A percentile compares a stretch with the other conserved stretches of the same genome.
phyloP scores from a whole-genome alignment of 2,329 filamentous ascomycete species.

The Talaromyces sp. region DNA sequence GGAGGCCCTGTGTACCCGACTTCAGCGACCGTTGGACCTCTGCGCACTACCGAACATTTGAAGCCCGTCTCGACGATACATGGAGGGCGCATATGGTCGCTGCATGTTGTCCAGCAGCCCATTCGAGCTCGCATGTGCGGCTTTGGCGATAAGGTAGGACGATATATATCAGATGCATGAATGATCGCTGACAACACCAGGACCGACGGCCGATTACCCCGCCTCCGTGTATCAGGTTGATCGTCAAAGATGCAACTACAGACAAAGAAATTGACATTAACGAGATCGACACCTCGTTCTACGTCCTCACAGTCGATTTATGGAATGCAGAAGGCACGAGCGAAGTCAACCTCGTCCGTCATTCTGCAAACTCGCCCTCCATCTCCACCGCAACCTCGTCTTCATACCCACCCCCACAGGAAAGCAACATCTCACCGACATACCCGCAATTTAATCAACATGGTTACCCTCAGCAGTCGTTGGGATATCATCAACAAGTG shows the following conservation, averaged over 20 bases:
- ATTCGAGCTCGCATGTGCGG: conserved; percentile 95
- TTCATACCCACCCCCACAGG: conserved; percentile 60
- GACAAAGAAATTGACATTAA: conserved; percentile 79
- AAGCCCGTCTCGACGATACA: conserved; percentile 40
- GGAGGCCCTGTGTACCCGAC: conserved; percentile 36
- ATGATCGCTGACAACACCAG: conserved; percentile 44
- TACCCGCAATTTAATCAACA: conserved; percentile 41
- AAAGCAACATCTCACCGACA: conserved; percentile 33
- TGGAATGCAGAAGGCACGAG: conserved; percentile 60
- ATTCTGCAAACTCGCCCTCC: conserved; percentile 65
- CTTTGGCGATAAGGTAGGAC: conserved; percentile 81
- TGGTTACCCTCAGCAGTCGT: conserved; percentile 20
- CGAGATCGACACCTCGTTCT: conserved; percentile 66
- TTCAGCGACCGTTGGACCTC: conserved; percentile 31
- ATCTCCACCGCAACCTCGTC: conserved; percentile 78
- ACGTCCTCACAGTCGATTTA: conserved; percentile 66
- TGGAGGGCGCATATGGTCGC: conserved; percentile 52
- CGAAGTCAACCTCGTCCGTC: conserved; percentile 67
- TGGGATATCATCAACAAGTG: conserved; percentile 34
- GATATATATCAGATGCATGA: conserved; percentile 18
- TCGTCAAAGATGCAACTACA: conserved; percentile 70
- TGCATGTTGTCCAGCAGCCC: conserved; percentile 86
- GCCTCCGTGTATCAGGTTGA: conserved; percentile 81
- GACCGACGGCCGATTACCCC: conserved; percentile 95
- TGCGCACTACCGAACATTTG: conserved; percentile 35